A percentile compares a stretch with the other conserved stretches of the same genome.
Evolutionary conservation across 2,329 filamentous ascomycete genomes (phyloP).

Genomic region (Calonectria henricotiae): DNA sequence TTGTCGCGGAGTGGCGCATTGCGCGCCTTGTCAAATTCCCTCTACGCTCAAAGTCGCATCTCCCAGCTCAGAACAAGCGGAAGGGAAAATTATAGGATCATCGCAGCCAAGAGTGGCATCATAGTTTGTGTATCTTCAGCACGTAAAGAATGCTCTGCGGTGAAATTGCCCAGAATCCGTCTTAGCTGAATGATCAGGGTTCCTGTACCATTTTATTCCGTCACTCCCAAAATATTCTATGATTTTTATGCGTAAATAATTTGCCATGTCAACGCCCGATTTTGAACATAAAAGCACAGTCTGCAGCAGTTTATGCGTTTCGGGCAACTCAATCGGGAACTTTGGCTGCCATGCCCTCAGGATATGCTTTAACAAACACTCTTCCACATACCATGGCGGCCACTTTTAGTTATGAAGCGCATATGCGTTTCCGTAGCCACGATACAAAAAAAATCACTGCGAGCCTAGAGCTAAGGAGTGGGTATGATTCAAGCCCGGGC

Average conservation of each 20-base stretch:
- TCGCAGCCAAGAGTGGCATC: neutral
- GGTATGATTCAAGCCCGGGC: too few relatives aligned
- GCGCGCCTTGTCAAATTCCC: neutral
- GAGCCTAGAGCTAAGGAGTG: neutral
- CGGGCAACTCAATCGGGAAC: too few relatives aligned
- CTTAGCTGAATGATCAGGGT: too few relatives aligned
- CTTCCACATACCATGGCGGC: neutral
- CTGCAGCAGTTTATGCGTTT: neutral
- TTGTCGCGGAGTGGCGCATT: neutral
- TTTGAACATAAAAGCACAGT: neutral
- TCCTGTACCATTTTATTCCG: too few relatives aligned
- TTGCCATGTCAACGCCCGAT: too few relatives aligned
- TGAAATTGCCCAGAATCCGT: too few relatives aligned
- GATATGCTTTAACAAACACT: neutral
- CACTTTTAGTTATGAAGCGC: neutral
- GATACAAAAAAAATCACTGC: neutral
- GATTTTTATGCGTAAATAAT: too few relatives aligned
- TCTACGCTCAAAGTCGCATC: neutral
- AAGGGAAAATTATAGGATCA: neutral
- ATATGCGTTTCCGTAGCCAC: neutral
- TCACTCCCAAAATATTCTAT: too few relatives aligned
- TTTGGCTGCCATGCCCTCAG: neutral
- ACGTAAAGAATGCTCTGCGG: too few relatives aligned
- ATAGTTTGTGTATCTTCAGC: neutral
- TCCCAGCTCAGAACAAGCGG: neutral